phyloP scores from a whole-genome alignment of 768 basidiomycete genomes.

The Suillus americanus region DNA sequence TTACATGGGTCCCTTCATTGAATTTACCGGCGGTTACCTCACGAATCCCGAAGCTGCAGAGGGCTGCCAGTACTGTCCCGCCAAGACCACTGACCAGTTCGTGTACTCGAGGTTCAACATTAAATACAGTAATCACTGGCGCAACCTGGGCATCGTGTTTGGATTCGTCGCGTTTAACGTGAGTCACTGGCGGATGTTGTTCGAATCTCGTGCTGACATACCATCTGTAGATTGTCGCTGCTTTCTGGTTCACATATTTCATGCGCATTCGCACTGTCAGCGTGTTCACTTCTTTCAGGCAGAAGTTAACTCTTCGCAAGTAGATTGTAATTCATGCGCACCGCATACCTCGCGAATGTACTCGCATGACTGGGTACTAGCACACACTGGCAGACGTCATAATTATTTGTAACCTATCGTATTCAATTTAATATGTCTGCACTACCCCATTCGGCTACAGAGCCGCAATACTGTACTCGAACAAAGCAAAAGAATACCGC shows the following conservation, averaged over 20 bases:
- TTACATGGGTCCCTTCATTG: conserved; percentile 45
- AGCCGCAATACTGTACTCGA: background rate
- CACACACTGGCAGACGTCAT: background rate
- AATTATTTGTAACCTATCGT: background rate
- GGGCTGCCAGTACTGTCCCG: conserved; percentile 54
- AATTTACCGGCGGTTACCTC: conserved; percentile 45
- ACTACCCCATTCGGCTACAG: background rate
- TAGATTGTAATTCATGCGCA: background rate
- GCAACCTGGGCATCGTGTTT: conserved; percentile 46
- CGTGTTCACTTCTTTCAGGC: background rate
- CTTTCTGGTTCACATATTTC: background rate
- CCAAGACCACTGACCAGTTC: conserved; percentile 56
- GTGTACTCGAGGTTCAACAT: conserved; percentile 51
- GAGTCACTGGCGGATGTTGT: conserved; percentile 17
- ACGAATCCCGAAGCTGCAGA: conserved; percentile 36
- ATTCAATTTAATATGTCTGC: background rate
- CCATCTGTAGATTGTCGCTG: background rate
- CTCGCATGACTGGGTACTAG: background rate
- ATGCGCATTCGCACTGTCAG: background rate
- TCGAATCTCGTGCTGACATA: background rate
- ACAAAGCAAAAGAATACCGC: background rate
- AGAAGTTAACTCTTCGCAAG: background rate
- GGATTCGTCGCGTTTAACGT: conserved; percentile 46
- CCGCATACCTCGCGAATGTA: background rate
- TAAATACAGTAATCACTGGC: conserved; percentile 49